Conservation (phyloP, 768 basidiomycete species). For the Xanthoconium stramineum region DNA sequence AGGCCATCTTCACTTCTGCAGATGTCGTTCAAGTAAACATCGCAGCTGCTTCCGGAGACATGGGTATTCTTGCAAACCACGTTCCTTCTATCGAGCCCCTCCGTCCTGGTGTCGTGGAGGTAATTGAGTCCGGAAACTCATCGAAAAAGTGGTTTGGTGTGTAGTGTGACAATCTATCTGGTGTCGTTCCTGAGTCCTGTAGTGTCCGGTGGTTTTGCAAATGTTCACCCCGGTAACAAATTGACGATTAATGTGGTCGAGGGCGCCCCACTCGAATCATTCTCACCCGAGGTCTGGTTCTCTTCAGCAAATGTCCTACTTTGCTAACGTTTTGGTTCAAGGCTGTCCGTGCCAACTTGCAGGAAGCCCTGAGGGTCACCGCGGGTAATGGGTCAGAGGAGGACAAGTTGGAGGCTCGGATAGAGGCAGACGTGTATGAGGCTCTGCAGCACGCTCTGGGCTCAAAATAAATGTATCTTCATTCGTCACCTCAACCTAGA, state of each 20-base stretch:
- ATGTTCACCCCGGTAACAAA: constrained; percentile 95
- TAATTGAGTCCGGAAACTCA: constrained; percentile 73
- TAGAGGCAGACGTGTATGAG: constrained; percentile 97
- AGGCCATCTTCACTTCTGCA: constrained; percentile 88
- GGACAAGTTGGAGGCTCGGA: constrained; percentile 88
- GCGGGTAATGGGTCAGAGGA: constrained; percentile 85
- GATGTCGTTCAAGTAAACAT: constrained; percentile 97
- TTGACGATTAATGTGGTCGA: constrained; percentile 97
- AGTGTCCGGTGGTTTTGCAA: constrained; percentile 98
- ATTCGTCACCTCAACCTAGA: constrained; percentile 14
- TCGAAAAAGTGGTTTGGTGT: constrained; percentile 97
- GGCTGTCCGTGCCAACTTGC: constrained; percentile 87
- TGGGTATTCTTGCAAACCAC: constrained; percentile 99
- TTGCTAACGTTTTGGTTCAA: constrained; percentile 33
- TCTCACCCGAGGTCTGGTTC: constrained; percentile 78
- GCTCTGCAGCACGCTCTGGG: constrained; percentile 83
- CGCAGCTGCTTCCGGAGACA: constrained; percentile 91
- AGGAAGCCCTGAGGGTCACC: constrained; percentile 82
- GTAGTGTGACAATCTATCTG: constrained; percentile 28
- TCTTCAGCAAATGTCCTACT: background rate
- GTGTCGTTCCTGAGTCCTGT: constrained; percentile 6
- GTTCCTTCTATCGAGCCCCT: constrained; percentile 96
- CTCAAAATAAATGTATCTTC: constrained; percentile 36
- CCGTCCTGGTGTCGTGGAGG: constrained; percentile 91
- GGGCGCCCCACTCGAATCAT: constrained; percentile 87